A percentile compares a stretch with the other conserved stretches of the same genome.
phyloP scores from a whole-genome alignment of 805 yeast genomes.

The Wickerhamiella occidentalis region DNA sequence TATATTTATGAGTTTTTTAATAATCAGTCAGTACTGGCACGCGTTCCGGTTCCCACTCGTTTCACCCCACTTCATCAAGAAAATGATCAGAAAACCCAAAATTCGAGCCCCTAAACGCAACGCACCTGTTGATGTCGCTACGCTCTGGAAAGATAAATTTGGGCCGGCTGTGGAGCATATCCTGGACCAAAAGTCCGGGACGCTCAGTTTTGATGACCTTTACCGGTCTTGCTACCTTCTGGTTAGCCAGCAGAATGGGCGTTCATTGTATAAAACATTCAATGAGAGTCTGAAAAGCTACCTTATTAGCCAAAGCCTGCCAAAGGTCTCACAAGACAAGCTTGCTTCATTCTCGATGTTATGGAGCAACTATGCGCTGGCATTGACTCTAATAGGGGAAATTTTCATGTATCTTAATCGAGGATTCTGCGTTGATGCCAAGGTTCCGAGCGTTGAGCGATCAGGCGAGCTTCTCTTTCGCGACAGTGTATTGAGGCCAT shows the following conservation, averaged over 20 bases:
- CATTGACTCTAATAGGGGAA: slow-evolving; percentile 17
- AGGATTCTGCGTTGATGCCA: slow-evolving; percentile 16
- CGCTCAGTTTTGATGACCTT: slow-evolving; percentile 16
- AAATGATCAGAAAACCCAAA: slow-evolving; percentile 8
- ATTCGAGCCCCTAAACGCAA: slow-evolving; percentile 20
- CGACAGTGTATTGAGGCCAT: slow-evolving; percentile 13
- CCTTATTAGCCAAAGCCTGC: slow-evolving; percentile 3
- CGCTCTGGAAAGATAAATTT: slow-evolving; percentile 17
- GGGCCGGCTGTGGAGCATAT: slow-evolving; percentile 21
- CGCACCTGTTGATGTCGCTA: slow-evolving; percentile 15
- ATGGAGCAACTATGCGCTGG: slow-evolving; percentile 16
- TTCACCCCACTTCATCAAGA: background rate
- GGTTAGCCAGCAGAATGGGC: slow-evolving; percentile 21
- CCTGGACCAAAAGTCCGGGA: slow-evolving; percentile 5
- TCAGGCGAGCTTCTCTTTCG: slow-evolving; percentile 17
- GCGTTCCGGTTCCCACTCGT: background rate
- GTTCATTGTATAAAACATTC: slow-evolving; percentile 15
- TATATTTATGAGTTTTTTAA: background rate
- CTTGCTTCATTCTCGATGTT: slow-evolving; percentile 9
- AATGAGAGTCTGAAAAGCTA: slow-evolving; percentile 13
- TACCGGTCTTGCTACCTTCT: slow-evolving; percentile 19
- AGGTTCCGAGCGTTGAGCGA: slow-evolving; percentile 14
- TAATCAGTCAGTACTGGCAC: background rate
- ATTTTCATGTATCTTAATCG: slow-evolving; percentile 22
- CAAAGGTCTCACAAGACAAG: slow-evolving; percentile 9